Evolutionary conservation across 2,329 filamentous ascomycete species (phyloP).

Genomic region (Verticillium nubilum): DNA sequence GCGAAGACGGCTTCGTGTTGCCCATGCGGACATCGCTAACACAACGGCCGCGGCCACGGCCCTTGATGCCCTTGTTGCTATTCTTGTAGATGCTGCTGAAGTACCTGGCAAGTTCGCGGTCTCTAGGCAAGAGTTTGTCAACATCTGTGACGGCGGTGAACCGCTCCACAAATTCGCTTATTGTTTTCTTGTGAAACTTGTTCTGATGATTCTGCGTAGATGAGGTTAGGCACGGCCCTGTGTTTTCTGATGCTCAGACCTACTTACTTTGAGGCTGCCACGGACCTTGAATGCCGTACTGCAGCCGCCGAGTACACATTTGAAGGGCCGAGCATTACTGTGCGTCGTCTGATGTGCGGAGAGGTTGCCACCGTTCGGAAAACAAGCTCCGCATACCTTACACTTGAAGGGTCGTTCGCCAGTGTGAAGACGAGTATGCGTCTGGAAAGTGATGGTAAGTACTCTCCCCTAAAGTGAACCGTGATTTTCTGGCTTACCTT

Average conservation of each 20-base stretch:
- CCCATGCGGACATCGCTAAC: conserved; percentile 34
- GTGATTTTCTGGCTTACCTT: too few species aligned
- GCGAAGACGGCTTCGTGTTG: conserved; percentile 1
- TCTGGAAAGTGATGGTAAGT: too few species aligned
- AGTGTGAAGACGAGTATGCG: conserved; percentile 81
- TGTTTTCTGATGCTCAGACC: too few species aligned
- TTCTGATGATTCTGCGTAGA: conserved; percentile 81
- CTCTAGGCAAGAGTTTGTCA: conserved; percentile 57
- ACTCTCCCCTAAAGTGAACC: too few species aligned
- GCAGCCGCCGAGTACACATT: conserved; percentile 77
- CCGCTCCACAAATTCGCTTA: conserved; percentile 63
- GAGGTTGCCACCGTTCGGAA: conserved; percentile 82
- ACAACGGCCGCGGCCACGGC: conserved; percentile 77
- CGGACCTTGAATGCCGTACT: conserved; percentile 84
- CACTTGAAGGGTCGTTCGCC: conserved; percentile 82
- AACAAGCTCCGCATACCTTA: conserved; percentile 72
- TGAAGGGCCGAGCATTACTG: conserved; percentile 69
- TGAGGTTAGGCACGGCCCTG: too few species aligned
- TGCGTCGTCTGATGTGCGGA: conserved; percentile 80
- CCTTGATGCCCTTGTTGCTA: conserved; percentile 97
- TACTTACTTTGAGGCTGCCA: conserved; percentile 78
- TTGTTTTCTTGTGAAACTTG: conserved; percentile 77
- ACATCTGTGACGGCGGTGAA: conserved; percentile 60
- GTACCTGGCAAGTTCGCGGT: conserved; percentile 78
- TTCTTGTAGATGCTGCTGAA: conserved; percentile 91